Base-by-base conservation (phyloP, 2,329 filamentous ascomycete species). In the Talaromyces pinophilus region DNA sequence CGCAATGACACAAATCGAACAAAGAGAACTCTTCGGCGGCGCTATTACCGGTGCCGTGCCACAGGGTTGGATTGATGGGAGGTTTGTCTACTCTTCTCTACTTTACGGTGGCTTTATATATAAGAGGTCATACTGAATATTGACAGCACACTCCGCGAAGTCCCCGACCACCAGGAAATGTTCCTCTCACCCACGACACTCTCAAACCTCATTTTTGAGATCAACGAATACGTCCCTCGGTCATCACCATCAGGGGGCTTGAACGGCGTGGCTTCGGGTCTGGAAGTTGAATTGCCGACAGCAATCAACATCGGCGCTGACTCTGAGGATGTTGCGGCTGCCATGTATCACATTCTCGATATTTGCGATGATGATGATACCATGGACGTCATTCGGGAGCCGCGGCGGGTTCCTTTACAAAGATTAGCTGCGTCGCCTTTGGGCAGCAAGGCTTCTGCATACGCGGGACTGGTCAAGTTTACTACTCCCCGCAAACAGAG, bases 161-260 rank as follows among this genome's bases (percentile, higher is more conserved):
- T 80, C 62, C 78, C 79, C 50, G 75, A 79, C 68, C 91, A 96
- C 78, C 93, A 98, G 82, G 94, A 97, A 83, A 90, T 97, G 71
- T 97, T 89, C 81, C 89, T 97, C 74, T 92, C 96, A 76, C 85
- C 87, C 70, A 85, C 90, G 69, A 93, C 92, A 60, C 93, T 93
- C 78, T 92, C 92, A 2, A 93, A 87, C 79, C 88, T 97, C 76
- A 93, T 97, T 72, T 86, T 97, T 78, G 94, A 98, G 73, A 92
- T 98, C 74, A 90, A 91, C 64, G 90, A 97, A 81, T 90, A 91
- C 65, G 89, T 96, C 25, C 86, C 74, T 2, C 62, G 69, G 33
- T 69, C 35, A 13, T 59, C 33, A 19, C 44, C 57, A 59, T 15
- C 19, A 3, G 71, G 75, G 28, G 74, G 74, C 6, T 70, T 73